Conservation (phyloP, 1,284 basidiomycete species). For the Blastosporella zonata region DNA sequence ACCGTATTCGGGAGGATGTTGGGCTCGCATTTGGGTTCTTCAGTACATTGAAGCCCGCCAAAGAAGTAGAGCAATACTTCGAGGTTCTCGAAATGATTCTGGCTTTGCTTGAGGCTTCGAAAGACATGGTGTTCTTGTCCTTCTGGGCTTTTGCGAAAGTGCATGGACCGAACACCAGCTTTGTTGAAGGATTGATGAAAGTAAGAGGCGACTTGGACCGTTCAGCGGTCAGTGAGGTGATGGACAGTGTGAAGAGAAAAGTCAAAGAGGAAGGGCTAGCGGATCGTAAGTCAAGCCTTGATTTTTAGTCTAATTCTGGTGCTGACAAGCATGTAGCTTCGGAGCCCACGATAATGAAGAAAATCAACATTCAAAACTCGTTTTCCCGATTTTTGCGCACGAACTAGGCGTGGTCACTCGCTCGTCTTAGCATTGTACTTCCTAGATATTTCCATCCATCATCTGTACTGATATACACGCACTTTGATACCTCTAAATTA, state of each 20-base stretch:
- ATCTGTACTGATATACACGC: slow-evolving; percentile 20
- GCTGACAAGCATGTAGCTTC: slow-evolving; percentile 44
- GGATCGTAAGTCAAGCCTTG: slow-evolving; percentile 66
- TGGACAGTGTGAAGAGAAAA: slow-evolving; percentile 92
- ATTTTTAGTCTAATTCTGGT: not conserved
- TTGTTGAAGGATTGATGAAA: slow-evolving; percentile 89
- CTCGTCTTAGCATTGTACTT: slow-evolving; percentile 9
- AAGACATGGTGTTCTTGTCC: slow-evolving; percentile 92
- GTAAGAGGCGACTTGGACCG: slow-evolving; percentile 90
- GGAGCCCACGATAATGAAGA: slow-evolving; percentile 86
- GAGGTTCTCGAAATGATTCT: slow-evolving; percentile 87
- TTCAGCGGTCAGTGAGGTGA: slow-evolving; percentile 83
- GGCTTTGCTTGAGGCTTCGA: slow-evolving; percentile 84
- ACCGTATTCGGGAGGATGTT: slow-evolving; percentile 83
- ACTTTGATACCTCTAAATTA: slow-evolving; percentile 13
- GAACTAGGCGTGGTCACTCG: slow-evolving; percentile 9
- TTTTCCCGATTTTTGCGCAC: slow-evolving; percentile 66
- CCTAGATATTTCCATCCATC: slow-evolving; percentile 6
- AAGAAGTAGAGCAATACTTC: slow-evolving; percentile 82
- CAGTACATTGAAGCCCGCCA: slow-evolving; percentile 70
- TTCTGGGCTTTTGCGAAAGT: slow-evolving; percentile 96
- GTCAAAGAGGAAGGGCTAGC: slow-evolving; percentile 82
- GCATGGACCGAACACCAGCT: slow-evolving; percentile 90
- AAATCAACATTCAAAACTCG: slow-evolving; percentile 70
- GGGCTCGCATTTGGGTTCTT: slow-evolving; percentile 81